Evolutionary conservation across 2,329 filamentous ascomycete genomes (phyloP).

Genomic region (Cladosporium sphaerospermum): DNA sequence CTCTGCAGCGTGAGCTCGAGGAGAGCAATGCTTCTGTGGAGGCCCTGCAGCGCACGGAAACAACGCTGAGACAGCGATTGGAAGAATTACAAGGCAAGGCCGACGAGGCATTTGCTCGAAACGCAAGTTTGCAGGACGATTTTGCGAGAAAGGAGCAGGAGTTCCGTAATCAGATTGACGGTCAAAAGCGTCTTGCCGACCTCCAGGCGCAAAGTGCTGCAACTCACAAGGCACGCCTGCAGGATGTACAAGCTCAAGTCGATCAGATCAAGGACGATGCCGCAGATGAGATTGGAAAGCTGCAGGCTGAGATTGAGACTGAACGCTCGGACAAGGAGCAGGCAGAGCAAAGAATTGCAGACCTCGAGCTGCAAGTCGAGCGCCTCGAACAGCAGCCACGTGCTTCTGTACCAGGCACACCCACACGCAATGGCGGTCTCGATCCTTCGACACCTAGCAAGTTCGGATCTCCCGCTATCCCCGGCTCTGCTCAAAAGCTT

Average conservation of each 20-base stretch:
- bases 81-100: constrained; percentile 80
- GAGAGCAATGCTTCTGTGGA: constrained; percentile 74
- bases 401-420: constrained; percentile 43
- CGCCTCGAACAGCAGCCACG: constrained; percentile 42
- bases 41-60: constrained; percentile 70
- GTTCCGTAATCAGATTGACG: constrained; percentile 80
- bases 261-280: constrained; percentile 62
- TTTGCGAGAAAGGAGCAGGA: constrained; percentile 76
- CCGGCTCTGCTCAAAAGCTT: constrained; percentile 48
- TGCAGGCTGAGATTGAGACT: constrained; percentile 46
- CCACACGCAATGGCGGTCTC: constrained; percentile 38
- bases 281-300: constrained; percentile 48
- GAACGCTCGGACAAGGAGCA: constrained; percentile 54
- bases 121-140: constrained; percentile 80
- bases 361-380: constrained; percentile 59
- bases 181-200: constrained; percentile 72
- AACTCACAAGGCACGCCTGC: constrained; percentile 63
- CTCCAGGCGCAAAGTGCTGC: constrained; percentile 71
- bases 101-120: constrained; percentile 72
- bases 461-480: constrained; percentile 41
- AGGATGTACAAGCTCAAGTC: constrained; percentile 59
- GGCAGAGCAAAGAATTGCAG: constrained; percentile 56
- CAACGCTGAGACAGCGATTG: constrained; percentile 70
- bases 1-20: constrained; percentile 82
- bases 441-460: constrained; percentile 23